Base-by-base conservation (phyloP, 2,329 filamentous ascomycete species). In the Ceratocystis lukuohia region DNA sequence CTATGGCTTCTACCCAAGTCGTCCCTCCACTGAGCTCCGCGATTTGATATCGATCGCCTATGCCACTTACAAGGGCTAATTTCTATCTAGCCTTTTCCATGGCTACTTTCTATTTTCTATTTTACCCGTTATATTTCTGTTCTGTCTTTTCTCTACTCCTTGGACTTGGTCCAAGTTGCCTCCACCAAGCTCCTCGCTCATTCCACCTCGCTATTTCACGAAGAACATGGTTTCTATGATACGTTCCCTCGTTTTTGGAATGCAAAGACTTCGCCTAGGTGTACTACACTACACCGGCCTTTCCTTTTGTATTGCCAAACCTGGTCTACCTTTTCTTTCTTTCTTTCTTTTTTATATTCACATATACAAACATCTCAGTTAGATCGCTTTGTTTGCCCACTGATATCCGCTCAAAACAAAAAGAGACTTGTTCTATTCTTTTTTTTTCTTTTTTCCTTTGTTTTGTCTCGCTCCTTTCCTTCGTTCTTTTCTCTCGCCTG, bases 401-500 rank as follows among this genome's bases (percentile, higher is more conserved):
- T 33, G 30, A 45, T 44, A n/a, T 62, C 45, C 33, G 25, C 30
- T 20, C 56, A 37, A 59, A 33, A 30, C 56, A 59, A 59, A 30
- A 37, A 37, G 22, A 30, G 56, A n/a, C 56, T 30, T 33, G 53
- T 37, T 59, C 25, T 37, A 8, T 59, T 63, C 15, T 63, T 25
- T 62, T 30, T 12, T 8, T 57, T 25, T 25, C 17, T 10, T 63
- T 22, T 53, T n/a, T 28, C 44, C 61, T 61, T 50, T 28, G 10
- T 68, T 66, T 66, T 66, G 61, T 64, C 46, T 67, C 69, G 65
- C 64, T 64, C 25, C 6, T 33, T 66, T 65, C 37, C 65, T 65
- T 33, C 71, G 64, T 50, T 64, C 65, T 66, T 20, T 12, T 61
- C 61, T 48, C 69, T 69, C 62, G 48, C 66, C 70, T 71, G 68